Conservation (phyloP, 2,329 filamentous ascomycete species). For the Fusarium sp. region DNA sequence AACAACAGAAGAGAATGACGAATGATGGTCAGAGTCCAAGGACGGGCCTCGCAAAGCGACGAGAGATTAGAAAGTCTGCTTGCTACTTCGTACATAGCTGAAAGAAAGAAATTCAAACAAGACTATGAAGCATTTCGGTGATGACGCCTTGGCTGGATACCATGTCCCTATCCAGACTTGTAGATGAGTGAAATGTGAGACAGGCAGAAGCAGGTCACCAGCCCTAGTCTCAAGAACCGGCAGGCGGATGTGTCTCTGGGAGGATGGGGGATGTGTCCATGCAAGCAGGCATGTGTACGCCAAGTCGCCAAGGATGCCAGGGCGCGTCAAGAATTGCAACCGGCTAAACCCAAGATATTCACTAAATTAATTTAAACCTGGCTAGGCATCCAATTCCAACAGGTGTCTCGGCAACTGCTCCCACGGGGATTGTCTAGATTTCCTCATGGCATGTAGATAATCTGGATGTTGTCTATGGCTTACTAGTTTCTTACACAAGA, state of each 20-base stretch:
- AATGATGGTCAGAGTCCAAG: slow-evolving; percentile 15
- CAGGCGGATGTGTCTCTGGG: neutral
- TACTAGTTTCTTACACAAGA: neutral
- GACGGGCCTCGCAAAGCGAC: slow-evolving; percentile 14
- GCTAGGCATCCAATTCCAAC: neutral
- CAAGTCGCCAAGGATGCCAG: neutral
- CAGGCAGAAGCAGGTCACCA: neutral
- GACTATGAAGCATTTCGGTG: neutral
- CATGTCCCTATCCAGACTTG: neutral
- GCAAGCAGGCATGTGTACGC: neutral
- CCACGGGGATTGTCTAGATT: neutral
- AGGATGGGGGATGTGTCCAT: neutral
- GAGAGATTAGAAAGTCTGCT: slow-evolving; percentile 10
- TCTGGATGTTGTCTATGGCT: neutral
- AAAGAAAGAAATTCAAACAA: slow-evolving; percentile 6
- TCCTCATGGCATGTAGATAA: neutral
- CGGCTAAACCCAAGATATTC: neutral
- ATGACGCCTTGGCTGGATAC: neutral
- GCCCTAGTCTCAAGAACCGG: neutral
- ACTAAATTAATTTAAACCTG: neutral
- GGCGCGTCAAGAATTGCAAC: neutral
- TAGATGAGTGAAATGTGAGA: neutral
- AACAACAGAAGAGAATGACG: slow-evolving; percentile 1
- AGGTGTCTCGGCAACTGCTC: neutral
- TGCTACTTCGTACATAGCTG: slow-evolving; percentile 7